These are phyloP conservation scores for Pelagophyceae sp. DNA, from an alignment of 352 stramenopile genomes.

Conservation along the genomic window DNA sequence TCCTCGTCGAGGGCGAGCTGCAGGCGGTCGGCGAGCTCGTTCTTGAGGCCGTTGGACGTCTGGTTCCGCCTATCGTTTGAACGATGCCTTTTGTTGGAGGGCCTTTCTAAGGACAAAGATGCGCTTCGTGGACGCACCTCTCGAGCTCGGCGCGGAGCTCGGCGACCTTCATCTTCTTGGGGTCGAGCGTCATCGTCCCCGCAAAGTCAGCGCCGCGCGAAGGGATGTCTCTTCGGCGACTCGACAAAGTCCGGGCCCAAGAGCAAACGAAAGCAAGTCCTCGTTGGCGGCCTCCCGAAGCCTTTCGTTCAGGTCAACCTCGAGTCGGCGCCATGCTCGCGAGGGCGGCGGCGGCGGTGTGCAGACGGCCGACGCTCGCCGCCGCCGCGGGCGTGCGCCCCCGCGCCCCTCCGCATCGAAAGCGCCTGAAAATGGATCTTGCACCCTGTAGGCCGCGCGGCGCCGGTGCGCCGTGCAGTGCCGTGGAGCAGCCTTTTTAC, in stretches of 20 bases:
- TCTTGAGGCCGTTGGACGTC: not conserved
- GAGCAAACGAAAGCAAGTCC: not conserved
- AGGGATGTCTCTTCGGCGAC: not conserved
- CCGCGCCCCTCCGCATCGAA: too few species aligned
- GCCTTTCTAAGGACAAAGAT: too few species aligned
- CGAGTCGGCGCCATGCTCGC: not conserved
- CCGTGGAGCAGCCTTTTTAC: not conserved
- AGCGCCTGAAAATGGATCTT: too few species aligned
- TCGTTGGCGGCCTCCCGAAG: not conserved
- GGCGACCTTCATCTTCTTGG: conserved; percentile 15
- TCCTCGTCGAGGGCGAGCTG: conserved; percentile 15
- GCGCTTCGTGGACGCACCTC: not conserved
- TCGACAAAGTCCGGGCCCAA: not conserved
- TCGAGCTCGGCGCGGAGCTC: conserved; percentile 7
- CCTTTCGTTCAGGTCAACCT: not conserved
- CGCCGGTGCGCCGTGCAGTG: not conserved
- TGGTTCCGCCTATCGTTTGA: not conserved
- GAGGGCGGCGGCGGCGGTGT: not conserved
- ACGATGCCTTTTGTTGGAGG: not conserved
- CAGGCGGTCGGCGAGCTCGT: conserved; percentile 1
- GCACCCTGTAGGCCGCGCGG: too few species aligned
- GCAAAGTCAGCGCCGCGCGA: too few species aligned
- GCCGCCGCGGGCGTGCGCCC: too few species aligned
- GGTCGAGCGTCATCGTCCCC: conserved; percentile 1
- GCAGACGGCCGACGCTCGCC: too few species aligned